Conservation (phyloP, 305 asterid species). For the Andrographis paniculata region DNA sequence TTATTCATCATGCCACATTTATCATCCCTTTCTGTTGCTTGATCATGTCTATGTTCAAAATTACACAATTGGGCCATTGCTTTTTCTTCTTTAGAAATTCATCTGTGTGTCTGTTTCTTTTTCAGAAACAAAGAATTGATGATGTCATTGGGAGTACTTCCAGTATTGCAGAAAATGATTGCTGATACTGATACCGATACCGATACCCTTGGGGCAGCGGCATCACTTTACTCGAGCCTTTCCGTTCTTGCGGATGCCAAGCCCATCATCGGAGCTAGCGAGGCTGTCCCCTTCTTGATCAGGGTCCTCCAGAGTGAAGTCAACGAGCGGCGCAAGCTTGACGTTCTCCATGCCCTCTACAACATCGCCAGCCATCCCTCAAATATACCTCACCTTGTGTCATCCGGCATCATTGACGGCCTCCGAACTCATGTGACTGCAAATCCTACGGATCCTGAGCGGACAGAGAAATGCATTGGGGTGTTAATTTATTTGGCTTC, state of each 20-base stretch:
- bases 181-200: constrained; percentile 34
- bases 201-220: constrained; percentile 50
- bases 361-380: constrained; percentile 62
- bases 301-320: constrained; percentile 49
- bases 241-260: constrained; percentile 91
- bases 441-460: constrained; percentile 36
- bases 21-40: neutral
- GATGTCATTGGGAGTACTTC: constrained; percentile 78
- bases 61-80: neutral
- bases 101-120: neutral
- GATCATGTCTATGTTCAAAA: too few species aligned
- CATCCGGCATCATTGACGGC: constrained; percentile 60
- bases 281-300: constrained; percentile 79
- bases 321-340: constrained; percentile 59
- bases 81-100: neutral
- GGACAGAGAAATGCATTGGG: constrained; percentile 82
- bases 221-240: constrained; percentile 86
- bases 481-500: constrained; percentile 67
- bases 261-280: constrained; percentile 60
- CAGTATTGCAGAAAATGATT: constrained; percentile 57
- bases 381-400: constrained; percentile 65
- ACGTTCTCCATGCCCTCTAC: constrained; percentile 83
- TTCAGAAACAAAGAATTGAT: constrained; percentile 85
- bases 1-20: neutral
- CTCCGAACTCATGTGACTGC: constrained; percentile 52